phyloP scores from a whole-genome alignment of 192 early-diverging fungal genomes.

The Coemansia sp. region DNA sequence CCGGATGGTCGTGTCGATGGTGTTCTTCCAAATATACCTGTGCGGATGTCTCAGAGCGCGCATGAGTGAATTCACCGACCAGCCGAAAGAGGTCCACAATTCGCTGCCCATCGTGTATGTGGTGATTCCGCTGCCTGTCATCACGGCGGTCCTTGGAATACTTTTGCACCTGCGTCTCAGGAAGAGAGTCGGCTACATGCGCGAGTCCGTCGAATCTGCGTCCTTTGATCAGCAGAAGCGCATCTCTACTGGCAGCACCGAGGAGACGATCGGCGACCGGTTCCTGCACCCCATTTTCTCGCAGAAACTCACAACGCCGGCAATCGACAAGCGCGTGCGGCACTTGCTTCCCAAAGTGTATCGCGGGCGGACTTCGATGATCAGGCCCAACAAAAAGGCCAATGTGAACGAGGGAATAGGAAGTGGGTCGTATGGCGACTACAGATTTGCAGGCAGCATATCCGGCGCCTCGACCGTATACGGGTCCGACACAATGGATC shows the following conservation, averaged over 20 bases:
- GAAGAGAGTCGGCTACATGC: slow-evolving; percentile 62
- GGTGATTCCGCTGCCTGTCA: slow-evolving; percentile 63
- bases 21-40: slow-evolving; percentile 71
- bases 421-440: slow-evolving; percentile 4
- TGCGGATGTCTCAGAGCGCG: slow-evolving; percentile 59
- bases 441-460: slow-evolving; percentile 20
- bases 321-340: slow-evolving; percentile 68
- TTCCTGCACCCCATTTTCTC: slow-evolving; percentile 72
- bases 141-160: slow-evolving; percentile 62
- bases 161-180: slow-evolving; percentile 53
- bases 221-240: slow-evolving; percentile 34
- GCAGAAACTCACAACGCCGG: slow-evolving; percentile 64
- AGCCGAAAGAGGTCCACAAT: slow-evolving; percentile 25
- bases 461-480: slow-evolving; percentile 43
- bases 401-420: not conserved
- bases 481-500: slow-evolving; percentile 36
- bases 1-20: slow-evolving; percentile 64
- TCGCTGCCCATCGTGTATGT: slow-evolving; percentile 53
- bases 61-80: slow-evolving; percentile 60
- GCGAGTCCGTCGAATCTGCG: slow-evolving; percentile 51
- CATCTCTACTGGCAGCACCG: slow-evolving; percentile 1
- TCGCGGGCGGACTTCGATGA: slow-evolving; percentile 47
- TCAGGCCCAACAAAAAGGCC: not conserved
- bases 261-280: slow-evolving; percentile 56
- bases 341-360: slow-evolving; percentile 69